A percentile compares a stretch with the other conserved stretches of the same genome.
phyloP scores from a whole-genome alignment of 257 asterid species.

The Striga asiatica region DNA sequence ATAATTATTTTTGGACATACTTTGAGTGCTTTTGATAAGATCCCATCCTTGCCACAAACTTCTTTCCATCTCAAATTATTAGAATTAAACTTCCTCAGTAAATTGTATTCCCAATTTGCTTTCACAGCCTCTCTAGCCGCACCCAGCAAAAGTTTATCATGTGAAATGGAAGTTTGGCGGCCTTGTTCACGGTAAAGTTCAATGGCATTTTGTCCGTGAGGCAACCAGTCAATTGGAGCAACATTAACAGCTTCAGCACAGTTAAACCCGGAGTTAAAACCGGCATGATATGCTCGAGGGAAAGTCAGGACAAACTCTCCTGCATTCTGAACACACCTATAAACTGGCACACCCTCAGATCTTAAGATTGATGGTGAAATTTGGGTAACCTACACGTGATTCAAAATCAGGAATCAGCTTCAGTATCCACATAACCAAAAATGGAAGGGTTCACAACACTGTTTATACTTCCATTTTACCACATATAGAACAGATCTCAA shows the following conservation, averaged over 20 bases:
- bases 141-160: constrained; percentile 91
- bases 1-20: constrained; percentile 22
- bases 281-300: constrained; percentile 99
- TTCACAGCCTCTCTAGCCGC: constrained; percentile 97
- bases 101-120: constrained; percentile 91
- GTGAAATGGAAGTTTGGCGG: constrained; percentile 82
- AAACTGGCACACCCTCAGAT: constrained; percentile 83
- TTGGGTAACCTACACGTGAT: constrained; percentile 73
- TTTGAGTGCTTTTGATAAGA: constrained; percentile 72
- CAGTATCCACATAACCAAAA: no score
- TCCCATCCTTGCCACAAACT: constrained; percentile 89
- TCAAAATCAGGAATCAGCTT: background rate
- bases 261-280: constrained; percentile 88
- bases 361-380: constrained; percentile 79
- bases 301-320: constrained; percentile 95
- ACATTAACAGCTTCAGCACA: constrained; percentile 99
- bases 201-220: constrained; percentile 90
- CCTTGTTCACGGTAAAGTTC: constrained; percentile 80
- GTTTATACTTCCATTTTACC: no score
- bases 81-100: constrained; percentile 56
- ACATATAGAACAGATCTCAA: no score
- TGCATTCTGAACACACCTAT: constrained; percentile 82
- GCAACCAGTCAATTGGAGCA: constrained; percentile 99
- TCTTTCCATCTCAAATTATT: constrained; percentile 79
- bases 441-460: no score